Percentiles rank a stretch among this genome's conserved stretches.
These are phyloP conservation scores for Nicotiana undulata DNA, from an alignment of 257 asterid genomes.

Conservation along the genomic window DNA sequence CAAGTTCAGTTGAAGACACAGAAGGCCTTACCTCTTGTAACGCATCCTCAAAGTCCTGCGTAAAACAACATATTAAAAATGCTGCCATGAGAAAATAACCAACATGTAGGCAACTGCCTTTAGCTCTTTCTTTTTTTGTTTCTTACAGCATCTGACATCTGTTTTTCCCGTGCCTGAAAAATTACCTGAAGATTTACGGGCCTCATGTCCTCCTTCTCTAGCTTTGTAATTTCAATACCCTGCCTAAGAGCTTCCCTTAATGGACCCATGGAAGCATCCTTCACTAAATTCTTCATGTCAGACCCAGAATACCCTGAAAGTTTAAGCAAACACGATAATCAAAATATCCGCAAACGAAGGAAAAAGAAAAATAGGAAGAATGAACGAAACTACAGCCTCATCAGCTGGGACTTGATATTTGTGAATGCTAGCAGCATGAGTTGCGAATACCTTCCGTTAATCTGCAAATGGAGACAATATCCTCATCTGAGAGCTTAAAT, in stretches of 20 bases:
- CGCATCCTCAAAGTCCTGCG: slow-evolving; percentile 79
- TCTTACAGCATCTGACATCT: not conserved
- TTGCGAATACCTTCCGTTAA: slow-evolving; percentile 63
- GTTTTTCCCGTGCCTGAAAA: not conserved
- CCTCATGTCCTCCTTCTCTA: slow-evolving; percentile 87
- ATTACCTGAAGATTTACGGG: slow-evolving; percentile 74
- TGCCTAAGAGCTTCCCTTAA: slow-evolving; percentile 78
- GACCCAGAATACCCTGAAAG: slow-evolving; percentile 94
- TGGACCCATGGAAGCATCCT: slow-evolving; percentile 99
- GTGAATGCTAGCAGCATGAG: not conserved
- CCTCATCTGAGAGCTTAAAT: slow-evolving; percentile 67
- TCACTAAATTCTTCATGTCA: slow-evolving; percentile 96
- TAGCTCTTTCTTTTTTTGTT: not conserved
- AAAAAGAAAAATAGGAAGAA: not conserved
- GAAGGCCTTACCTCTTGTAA: slow-evolving; percentile 95
- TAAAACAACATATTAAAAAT: not conserved
- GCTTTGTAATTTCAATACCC: slow-evolving; percentile 78
- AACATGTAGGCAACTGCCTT: not conserved
- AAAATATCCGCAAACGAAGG: not conserved
- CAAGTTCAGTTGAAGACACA: slow-evolving; percentile 79
- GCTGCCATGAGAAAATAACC: not conserved
- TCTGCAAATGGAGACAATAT: slow-evolving; percentile 61
- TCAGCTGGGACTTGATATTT: slow-evolving; percentile 11
- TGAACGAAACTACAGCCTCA: not conserved
- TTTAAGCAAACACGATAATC: not conserved